phyloP scores from a whole-genome alignment of 1,284 basidiomycete genomes.

The Tylopilus sp. region DNA sequence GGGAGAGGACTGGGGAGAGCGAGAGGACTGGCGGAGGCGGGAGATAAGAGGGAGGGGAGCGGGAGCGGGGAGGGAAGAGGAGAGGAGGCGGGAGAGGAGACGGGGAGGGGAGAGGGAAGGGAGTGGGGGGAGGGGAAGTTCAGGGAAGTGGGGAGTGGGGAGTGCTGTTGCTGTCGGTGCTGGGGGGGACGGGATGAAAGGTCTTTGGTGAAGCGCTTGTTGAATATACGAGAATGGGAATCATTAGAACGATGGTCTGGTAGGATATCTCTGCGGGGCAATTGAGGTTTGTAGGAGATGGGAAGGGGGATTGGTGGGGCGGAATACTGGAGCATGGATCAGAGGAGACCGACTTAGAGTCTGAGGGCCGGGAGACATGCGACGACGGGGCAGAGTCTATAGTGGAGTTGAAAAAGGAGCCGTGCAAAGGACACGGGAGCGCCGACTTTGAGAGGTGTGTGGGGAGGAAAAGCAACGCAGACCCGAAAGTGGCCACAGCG shows the following conservation, averaged over 20 bases:
- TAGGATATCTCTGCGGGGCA: slow-evolving; percentile 34
- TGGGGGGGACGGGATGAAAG: slow-evolving; percentile 38
- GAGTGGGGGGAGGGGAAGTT: slow-evolving; percentile 20
- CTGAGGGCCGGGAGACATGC: slow-evolving; percentile 53
- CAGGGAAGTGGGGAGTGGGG: slow-evolving; percentile 2
- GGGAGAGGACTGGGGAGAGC: slow-evolving; percentile 26
- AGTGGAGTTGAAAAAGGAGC: no score
- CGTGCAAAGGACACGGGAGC: no score
- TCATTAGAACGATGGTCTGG: slow-evolving; percentile 48
- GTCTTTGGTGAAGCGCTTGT: slow-evolving; percentile 41
- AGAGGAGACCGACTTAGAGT: slow-evolving; percentile 57
- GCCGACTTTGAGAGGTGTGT: slow-evolving; percentile 22
- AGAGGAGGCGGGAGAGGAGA: slow-evolving; percentile 30
- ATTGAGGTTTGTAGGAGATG: slow-evolving; percentile 38
- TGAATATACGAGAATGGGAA: slow-evolving; percentile 32
- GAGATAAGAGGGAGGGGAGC: slow-evolving; percentile 29
- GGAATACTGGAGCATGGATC: slow-evolving; percentile 71
- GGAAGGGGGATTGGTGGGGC: slow-evolving; percentile 49
- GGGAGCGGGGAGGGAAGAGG: slow-evolving; percentile 24
- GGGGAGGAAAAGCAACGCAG: slow-evolving; percentile 29
- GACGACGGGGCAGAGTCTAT: slow-evolving; percentile 31
- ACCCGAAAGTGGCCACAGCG: slow-evolving; percentile 6
- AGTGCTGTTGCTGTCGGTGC: slow-evolving; percentile 39
- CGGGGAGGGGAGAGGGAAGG: slow-evolving; percentile 22
- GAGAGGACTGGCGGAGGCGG: slow-evolving; percentile 25